Percentiles rank a stretch among this genome's conserved stretches.
These are phyloP conservation scores for Ascochyta koolunga DNA, from an alignment of 2,329 filamentous ascomycete species.

Conservation along the genomic window DNA sequence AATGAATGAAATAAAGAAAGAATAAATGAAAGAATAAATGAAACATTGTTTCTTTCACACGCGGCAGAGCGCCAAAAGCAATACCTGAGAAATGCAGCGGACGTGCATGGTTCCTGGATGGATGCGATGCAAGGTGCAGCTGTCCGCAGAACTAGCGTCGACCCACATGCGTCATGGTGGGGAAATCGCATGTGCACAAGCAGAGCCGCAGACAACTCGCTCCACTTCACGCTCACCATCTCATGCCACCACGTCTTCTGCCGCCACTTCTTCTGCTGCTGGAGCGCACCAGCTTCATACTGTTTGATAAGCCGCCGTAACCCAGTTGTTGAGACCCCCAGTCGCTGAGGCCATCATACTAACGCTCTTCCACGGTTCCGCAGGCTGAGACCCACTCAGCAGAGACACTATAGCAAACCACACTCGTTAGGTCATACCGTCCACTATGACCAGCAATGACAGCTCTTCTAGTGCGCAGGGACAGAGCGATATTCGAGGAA, in stretches of 20 bases:
- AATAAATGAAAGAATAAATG: not conserved
- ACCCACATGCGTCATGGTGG: slow-evolving; percentile 2
- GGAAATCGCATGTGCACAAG: slow-evolving; percentile 2
- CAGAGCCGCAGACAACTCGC: slow-evolving; percentile 1
- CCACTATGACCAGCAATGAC: not conserved
- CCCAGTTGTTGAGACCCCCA: not conserved
- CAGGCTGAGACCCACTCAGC: not conserved
- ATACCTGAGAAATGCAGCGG: not conserved
- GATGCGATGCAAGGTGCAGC: not conserved
- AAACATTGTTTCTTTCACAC: not conserved
- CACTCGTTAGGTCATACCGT: not conserved
- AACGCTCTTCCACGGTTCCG: not conserved
- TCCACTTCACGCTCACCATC: not conserved
- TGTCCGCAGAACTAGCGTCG: not conserved
- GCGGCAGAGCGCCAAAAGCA: not conserved
- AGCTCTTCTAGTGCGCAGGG: not conserved
- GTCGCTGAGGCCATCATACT: too few relatives aligned
- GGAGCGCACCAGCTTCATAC: not conserved
- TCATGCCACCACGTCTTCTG: not conserved
- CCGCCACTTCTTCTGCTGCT: not conserved
- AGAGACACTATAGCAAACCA: not conserved
- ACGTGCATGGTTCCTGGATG: not conserved
- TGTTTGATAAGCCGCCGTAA: not conserved
- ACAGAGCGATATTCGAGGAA: not conserved
- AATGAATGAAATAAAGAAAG: too few relatives aligned